Base-by-base conservation (phyloP, 2,329 filamentous ascomycete species). In the Colletotrichum horii region DNA sequence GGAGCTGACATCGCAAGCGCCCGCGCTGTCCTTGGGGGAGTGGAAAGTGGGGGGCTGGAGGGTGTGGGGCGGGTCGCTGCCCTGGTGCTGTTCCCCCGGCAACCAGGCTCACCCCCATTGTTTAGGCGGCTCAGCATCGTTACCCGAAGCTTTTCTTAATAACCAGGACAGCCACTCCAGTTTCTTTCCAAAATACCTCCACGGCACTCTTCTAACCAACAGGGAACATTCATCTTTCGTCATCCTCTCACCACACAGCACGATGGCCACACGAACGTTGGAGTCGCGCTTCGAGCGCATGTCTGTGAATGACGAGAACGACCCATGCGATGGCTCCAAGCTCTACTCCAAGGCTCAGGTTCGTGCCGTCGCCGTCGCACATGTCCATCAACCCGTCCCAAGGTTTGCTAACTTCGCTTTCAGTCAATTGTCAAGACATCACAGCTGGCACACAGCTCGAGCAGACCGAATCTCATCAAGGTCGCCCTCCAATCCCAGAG, bases 261-360 rank as follows among this genome's bases (percentile, higher is more conserved):
- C 77, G 76, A 93, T 96, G 94, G 92, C 96, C 78, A 91, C 94
- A 75, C 92, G 94, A 80, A 92, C 92, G 67, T 89, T 98, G 62
- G 96, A 98, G 87, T 89, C 94, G 85, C 94, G 95, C 80, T 95
- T 98, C 82, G 96, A 98, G 92, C 93, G 93, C 85, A 91, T 98
- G 87, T 94, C 94, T 24, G 95, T 98, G 77, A 94, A 94, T 80
- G 96, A 98, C 82, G 96, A 98, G 85, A 97, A 96, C 82, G 93
- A 95, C 75, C 85, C 88, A 36, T 86, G 86, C 70, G 89, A 91
- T 77, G 87, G 86, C 77, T 85, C 86, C 72, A 89, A 89, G 77
- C 78, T 83, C 30, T 93, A 94, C 83, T 88, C 91, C 79, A 98
- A 97, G 86, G 85, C 91, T 77, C 98, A 98, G 92, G 96, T 96